Evolutionary conservation across 352 stramenopile species (phyloP), one percentile per base, ranked within the genome.

Genomic region (Salisapilia sapeloensis): DNA sequence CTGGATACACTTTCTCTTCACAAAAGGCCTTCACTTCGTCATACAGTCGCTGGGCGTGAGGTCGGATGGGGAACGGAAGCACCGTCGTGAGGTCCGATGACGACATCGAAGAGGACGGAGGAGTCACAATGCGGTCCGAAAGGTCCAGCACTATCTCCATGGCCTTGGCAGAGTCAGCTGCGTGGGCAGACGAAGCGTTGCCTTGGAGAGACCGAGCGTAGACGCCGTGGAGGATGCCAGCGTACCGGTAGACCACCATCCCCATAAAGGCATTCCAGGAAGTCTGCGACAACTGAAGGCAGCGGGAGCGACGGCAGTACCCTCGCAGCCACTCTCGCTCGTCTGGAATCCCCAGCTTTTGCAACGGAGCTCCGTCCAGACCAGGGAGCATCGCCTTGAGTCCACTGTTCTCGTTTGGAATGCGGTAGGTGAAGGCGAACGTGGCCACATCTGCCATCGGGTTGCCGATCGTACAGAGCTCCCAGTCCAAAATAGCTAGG

Each of bases 21-120:
- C 92, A 86, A 48, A 97, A 96, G 28, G 50, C 52, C 24, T 81
- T 45, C 22, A 96, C 38, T 25, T 89, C 89, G 29, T 70, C 58
- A 52, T 93, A 93, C 2, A 91, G 58, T 20, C 55, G 50, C 19
- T 72, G 45, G 6, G 82, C 81, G 37, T 91, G 54, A 0, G 70
- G 74, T 3, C 59, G 66, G 37, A 94, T 66, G 24, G 70, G 74
- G 42, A 85, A 80, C 16, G 65, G 64, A 36, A 83, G 25, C 15
- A 78, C 72, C 35, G 64, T 56, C 24, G 56, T 48, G 8, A 77
- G 38, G 18, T 59, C 47, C 3, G 60, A 52, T n/a, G n/a, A n/a
- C 20, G 40, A 33, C 3, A 81, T 69, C 14, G 34, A 38, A 15
- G 34, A 46, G 17, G 56, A 48, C 1, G 50, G 42, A 11, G 46